Base-by-base conservation (phyloP, 305 asterid genomes). In the Rubia peregrina region DNA sequence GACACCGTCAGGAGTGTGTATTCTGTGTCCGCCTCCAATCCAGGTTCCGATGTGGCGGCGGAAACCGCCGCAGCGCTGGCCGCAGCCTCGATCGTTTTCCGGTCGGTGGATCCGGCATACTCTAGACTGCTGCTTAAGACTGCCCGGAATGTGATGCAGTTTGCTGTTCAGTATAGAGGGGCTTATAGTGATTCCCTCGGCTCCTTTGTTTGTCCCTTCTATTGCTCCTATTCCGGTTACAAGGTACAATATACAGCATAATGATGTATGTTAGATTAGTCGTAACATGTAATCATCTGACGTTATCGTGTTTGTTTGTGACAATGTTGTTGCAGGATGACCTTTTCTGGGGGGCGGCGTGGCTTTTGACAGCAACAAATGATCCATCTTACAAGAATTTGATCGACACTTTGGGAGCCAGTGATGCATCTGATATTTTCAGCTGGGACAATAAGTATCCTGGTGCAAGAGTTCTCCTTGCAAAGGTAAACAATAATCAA, bases 11-110 rank as follows among this genome's bases (percentile, higher is more conserved):
- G 98, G 26, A 82, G 56, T 21, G 91, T 85, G 2, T 93, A 83
- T 67, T 89, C 75, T 0, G 94, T 93, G 9, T 86, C 96, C 0
- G 57, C 86, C 0, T 24, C 12, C 65, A 89, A 86, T 57, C 98
- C 97, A 0, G 98, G 98, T 3, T 89, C 98, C 0, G 98, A 93
- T 49, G 96, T 93, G 2, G 97, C 97, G 0, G 98, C 82, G 2
- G 98, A 93, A 76, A 93, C 95, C 3, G 97, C 98, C 0, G 97
- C 98, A 0, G 97, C 98, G 4, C 75, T 93, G 65, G 98, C 98
- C 0, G 87, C 98, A 0, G 97, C 98, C 9, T 90, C 97, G 7
- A 43, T 93, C 3, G 98, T 89, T 36, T 93, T 93, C 71, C 79
- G 89, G 33, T 75, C 55, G 19, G 84, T 69, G 17, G 96, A 93